Conservation (phyloP, 139 green algal species). For the Coelastrella sp. region DNA sequence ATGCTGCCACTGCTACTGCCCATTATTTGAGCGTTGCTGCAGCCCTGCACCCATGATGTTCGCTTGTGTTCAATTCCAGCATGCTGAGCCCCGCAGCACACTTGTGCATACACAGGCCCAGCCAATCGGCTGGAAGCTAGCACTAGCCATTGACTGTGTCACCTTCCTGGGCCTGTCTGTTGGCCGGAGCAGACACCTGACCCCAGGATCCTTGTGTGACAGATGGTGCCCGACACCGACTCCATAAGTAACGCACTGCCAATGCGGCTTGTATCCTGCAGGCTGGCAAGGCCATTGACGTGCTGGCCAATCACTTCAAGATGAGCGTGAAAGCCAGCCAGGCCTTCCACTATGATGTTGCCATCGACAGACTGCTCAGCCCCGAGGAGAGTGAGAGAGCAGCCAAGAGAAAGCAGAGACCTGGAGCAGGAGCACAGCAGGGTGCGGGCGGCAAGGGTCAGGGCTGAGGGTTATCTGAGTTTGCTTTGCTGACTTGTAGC, state of each 20-base stretch:
- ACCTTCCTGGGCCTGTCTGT: neutral
- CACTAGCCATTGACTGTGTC: neutral
- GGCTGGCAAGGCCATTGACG: constrained; percentile 4
- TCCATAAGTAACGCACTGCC: neutral
- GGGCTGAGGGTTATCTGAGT: neutral
- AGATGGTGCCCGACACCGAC: neutral
- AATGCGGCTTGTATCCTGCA: neutral
- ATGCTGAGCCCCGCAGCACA: neutral
- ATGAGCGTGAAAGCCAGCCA: constrained; percentile 30
- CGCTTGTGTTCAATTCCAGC: neutral
- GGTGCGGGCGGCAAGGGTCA: neutral
- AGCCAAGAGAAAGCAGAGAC: neutral
- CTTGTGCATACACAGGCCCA: neutral
- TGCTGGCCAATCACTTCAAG: constrained; percentile 40
- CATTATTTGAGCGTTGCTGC: neutral
- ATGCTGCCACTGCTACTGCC: no score
- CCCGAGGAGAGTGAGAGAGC: neutral
- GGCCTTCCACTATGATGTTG: constrained; percentile 52
- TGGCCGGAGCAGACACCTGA: neutral
- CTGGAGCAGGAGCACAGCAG: neutral
- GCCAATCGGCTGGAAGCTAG: neutral
- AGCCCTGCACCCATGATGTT: neutral
- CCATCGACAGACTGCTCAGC: constrained; percentile 22
- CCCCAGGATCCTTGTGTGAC: neutral
- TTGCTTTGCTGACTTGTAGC: no score